These are phyloP conservation scores for Silene latifolia DNA, from an alignment of 148 eudicot genomes.

Conservation along the genomic window DNA sequence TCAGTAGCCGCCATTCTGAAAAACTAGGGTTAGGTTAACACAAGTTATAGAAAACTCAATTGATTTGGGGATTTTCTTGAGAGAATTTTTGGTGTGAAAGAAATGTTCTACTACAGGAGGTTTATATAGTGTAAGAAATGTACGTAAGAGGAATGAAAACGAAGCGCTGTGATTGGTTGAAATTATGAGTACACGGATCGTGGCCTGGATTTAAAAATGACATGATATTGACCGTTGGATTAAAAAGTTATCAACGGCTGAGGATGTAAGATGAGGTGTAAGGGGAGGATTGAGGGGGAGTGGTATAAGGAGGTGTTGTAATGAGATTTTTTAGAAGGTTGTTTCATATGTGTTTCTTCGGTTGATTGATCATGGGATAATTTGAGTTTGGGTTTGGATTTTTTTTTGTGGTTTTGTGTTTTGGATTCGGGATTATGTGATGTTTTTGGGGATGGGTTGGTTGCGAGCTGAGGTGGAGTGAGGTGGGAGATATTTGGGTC, in stretches of 20 bases:
- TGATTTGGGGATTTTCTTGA: constrained; percentile 12
- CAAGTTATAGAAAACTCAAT: not conserved
- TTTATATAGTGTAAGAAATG: constrained; percentile 50
- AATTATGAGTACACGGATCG: constrained; percentile 31
- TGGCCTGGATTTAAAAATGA: constrained; percentile 14
- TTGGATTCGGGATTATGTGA: constrained; percentile 37
- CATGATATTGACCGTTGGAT: constrained; percentile 35
- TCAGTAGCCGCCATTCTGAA: constrained; percentile 40
- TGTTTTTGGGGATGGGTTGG: constrained; percentile 40
- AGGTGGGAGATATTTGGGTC: constrained; percentile 33
- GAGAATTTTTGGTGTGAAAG: not conserved
- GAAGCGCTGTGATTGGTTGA: constrained; percentile 36
- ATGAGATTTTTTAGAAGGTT: constrained; percentile 12
- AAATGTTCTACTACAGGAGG: constrained; percentile 6
- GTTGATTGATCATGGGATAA: constrained; percentile 27
- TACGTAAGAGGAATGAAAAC: constrained; percentile 13
- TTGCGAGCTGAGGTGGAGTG: not conserved
- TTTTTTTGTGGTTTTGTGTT: constrained; percentile 27
- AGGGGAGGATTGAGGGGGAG: constrained; percentile 3
- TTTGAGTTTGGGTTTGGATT: constrained; percentile 19
- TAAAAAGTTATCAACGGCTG: constrained; percentile 37
- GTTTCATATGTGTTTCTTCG: constrained; percentile 37
- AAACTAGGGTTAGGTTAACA: not conserved
- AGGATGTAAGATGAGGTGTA: not conserved
- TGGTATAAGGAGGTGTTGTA: not conserved